Evolutionary conservation across 75 land plant genomes (phyloP).

Genomic region (Pseudotsuga menziesii): DNA sequence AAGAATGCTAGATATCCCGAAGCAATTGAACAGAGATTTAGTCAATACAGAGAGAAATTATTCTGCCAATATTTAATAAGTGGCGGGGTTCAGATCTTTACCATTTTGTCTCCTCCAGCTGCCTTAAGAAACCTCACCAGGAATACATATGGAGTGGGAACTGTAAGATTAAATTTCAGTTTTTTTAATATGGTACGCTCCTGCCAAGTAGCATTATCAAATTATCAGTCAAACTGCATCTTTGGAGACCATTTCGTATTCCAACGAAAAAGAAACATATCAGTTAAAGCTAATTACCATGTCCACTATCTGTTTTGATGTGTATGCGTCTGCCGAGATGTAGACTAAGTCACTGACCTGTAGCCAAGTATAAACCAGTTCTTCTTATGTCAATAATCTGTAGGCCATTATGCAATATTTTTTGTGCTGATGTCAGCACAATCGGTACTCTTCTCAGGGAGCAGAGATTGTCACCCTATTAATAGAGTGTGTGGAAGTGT

Average conservation of each 20-base stretch:
- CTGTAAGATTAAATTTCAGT: conserved; percentile 73
- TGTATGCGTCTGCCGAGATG: conserved; percentile 70
- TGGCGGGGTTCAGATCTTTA: conserved; percentile 22
- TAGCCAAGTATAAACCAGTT: neutral
- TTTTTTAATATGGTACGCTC: conserved; percentile 68
- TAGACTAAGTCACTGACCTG: conserved; percentile 69
- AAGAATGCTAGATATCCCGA: conserved; percentile 48
- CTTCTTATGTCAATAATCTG: neutral
- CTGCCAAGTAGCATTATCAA: conserved; percentile 9
- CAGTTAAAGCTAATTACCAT: conserved; percentile 40
- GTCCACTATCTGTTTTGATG: conserved; percentile 56
- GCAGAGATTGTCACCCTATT: conserved; percentile 20
- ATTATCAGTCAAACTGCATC: neutral
- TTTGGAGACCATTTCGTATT: too few species aligned
- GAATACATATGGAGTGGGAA: conserved; percentile 86
- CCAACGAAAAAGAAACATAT: too few species aligned
- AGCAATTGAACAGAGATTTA: neutral
- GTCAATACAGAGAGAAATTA: neutral
- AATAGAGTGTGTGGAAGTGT: conserved; percentile 27
- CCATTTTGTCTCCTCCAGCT: conserved; percentile 56
- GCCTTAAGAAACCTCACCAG: conserved; percentile 77
- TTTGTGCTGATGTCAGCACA: conserved; percentile 19
- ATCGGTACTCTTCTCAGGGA: conserved; percentile 9
- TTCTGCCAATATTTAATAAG: neutral
- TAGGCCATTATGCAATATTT: neutral